Evolutionary conservation across 768 basidiomycete genomes (phyloP), one percentile per base, ranked within the genome.

Genomic region (Sporobolomyces pararoseus): DNA sequence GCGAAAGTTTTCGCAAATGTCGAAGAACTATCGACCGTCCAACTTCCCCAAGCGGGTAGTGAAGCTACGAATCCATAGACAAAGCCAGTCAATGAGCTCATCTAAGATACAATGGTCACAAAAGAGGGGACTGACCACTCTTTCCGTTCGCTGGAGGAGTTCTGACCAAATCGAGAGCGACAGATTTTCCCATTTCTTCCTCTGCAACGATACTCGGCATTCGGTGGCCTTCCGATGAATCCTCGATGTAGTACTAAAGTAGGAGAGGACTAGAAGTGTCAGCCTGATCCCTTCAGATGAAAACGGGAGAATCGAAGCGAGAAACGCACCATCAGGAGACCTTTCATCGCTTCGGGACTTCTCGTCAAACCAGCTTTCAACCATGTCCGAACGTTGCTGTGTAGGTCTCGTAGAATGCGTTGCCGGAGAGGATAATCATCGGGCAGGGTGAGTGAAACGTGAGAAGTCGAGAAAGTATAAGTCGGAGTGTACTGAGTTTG

Each of bases 261-360:
- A n/a, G n/a, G 9, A 32, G 31, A 34, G 50, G 10, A 37, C 46
- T 17, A 32, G 31, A n/a, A n/a, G n/a, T n/a, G n/a, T n/a, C n/a
- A n/a, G n/a, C n/a, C n/a, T n/a, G n/a, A n/a, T n/a, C n/a, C n/a
- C n/a, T 42, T 42, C 39, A 42, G 9, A 42, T 42, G 39, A n/a
- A n/a, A n/a, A n/a, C n/a, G n/a, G n/a, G n/a, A n/a, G n/a, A n/a
- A n/a, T n/a, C n/a, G n/a, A n/a, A n/a, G n/a, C n/a, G n/a, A n/a
- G n/a, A n/a, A n/a, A n/a, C n/a, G n/a, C n/a, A 89, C 92, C 84
- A 95, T 92, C 63, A 99, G 81, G 0, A 91, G 91, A 0, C 92
- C 90, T 71, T 94, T 92, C 55, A 97, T 81, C 78, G 96, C 94
- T 78, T 93, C 85, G 0, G 95, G 95, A 2, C 94, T 91, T 25